Evolutionary conservation across 2,329 filamentous ascomycete species (phyloP).

Genomic region (Alternaria sp.): DNA sequence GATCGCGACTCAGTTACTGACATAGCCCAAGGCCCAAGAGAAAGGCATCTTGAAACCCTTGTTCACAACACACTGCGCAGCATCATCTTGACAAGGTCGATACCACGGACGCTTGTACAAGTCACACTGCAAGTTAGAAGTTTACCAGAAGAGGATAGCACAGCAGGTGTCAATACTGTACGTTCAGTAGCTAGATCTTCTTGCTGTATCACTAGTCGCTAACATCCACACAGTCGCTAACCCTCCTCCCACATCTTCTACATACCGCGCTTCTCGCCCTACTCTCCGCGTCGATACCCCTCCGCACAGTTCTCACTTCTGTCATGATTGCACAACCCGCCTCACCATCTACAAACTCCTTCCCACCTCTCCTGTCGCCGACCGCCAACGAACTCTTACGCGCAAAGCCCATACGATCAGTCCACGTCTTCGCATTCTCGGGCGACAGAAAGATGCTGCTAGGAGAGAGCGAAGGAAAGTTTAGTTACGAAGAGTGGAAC

Average conservation of each 20-base stretch:
- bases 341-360: slow-evolving; percentile 69
- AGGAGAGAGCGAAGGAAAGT: slow-evolving; percentile 82
- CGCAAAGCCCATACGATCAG: slow-evolving; percentile 78
- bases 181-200: slow-evolving; percentile 37
- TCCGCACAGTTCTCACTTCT: slow-evolving; percentile 80
- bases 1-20: neutral
- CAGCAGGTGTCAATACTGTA: slow-evolving; percentile 69
- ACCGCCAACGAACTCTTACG: slow-evolving; percentile 68
- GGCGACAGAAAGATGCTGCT: slow-evolving; percentile 73
- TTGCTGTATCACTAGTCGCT: slow-evolving; percentile 3
- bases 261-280: slow-evolving; percentile 86
- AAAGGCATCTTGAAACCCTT: slow-evolving; percentile 80
- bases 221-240: slow-evolving; percentile 71
- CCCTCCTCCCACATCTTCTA: slow-evolving; percentile 81
- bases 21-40: slow-evolving; percentile 50
- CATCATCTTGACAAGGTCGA: slow-evolving; percentile 77
- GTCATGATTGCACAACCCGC: slow-evolving; percentile 81
- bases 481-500: slow-evolving; percentile 80
- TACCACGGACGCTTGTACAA: slow-evolving; percentile 81
- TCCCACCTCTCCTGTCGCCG: slow-evolving; percentile 59
- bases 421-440: slow-evolving; percentile 86
- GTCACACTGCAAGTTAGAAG: slow-evolving; percentile 80
- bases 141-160: slow-evolving; percentile 72
- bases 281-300: slow-evolving; percentile 81
- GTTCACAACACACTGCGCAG: slow-evolving; percentile 76